These are phyloP conservation scores for Zymoseptoria ardabiliae DNA, from an alignment of 2,329 filamentous ascomycete species.

Conservation along the genomic window DNA sequence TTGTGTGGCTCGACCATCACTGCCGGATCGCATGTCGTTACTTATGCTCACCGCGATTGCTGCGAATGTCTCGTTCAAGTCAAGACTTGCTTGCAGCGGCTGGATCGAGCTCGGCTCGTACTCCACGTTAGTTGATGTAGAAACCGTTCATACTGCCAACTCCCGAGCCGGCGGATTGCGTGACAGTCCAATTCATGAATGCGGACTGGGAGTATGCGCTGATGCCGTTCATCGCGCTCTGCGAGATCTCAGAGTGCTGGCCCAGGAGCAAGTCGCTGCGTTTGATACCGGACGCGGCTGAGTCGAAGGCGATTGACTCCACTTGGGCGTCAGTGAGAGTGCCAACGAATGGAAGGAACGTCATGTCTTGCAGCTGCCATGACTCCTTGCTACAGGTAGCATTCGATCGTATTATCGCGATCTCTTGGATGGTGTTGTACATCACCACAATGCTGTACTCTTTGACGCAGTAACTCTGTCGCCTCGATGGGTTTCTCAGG, in stretches of 20 bases:
- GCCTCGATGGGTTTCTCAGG: conserved; percentile 3
- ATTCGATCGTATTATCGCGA: background rate
- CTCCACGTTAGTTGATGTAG: conserved; percentile 1
- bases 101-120: conserved; percentile 8
- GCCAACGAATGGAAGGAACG: too few relatives aligned
- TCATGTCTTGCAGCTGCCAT: too few relatives aligned
- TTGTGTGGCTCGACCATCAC: background rate
- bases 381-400: too few relatives aligned
- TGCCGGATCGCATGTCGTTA: conserved; percentile 6
- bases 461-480: conserved; percentile 15
- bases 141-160: conserved; percentile 3
- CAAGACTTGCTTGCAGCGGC: conserved; percentile 1
- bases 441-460: conserved; percentile 2
- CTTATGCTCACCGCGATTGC: conserved; percentile 11
- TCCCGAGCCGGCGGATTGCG: background rate
- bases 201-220: conserved; percentile 4
- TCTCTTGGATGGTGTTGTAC: conserved; percentile 1
- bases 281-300: background rate
- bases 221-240: conserved; percentile 4
- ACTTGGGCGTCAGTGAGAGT: too few relatives aligned
- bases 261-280: conserved; percentile 6
- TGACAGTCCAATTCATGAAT: background rate
- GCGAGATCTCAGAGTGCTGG: conserved; percentile 9
- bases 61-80: conserved; percentile 8
- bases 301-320: too few relatives aligned